Evolutionary conservation across 1,284 basidiomycete species (phyloP).

Genomic region (Ceratobasidium sp.): DNA sequence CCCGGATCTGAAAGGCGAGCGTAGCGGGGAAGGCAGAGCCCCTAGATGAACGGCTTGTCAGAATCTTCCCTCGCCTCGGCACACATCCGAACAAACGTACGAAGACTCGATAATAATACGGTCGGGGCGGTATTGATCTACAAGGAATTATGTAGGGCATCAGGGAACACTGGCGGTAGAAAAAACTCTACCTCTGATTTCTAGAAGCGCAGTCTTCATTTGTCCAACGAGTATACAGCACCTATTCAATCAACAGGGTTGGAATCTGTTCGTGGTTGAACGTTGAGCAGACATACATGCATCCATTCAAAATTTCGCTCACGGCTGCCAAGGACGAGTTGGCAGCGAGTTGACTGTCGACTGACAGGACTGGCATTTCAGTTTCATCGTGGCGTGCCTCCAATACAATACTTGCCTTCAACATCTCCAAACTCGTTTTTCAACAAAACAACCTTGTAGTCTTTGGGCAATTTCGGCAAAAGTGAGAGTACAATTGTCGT

Average conservation of each 20-base stretch:
- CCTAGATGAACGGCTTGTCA: constrained; percentile 56
- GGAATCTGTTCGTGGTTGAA: neutral
- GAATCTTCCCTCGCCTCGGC: constrained; percentile 16
- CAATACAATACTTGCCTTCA: constrained; percentile 64
- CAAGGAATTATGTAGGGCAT: neutral
- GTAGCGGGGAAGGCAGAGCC: constrained; percentile 92
- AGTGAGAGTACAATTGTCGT: constrained; percentile 81
- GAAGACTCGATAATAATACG: constrained; percentile 94
- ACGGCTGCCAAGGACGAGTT: constrained; percentile 86
- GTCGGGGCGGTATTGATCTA: constrained; percentile 85
- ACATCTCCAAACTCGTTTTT: constrained; percentile 92
- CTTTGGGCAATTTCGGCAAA: constrained; percentile 79
- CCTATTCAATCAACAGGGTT: constrained; percentile 59
- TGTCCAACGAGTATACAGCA: constrained; percentile 93
- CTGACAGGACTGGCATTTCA: constrained; percentile 60
- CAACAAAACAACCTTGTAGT: constrained; percentile 86
- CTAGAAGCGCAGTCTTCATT: constrained; percentile 87
- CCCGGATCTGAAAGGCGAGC: constrained; percentile 89
- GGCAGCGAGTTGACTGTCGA: constrained; percentile 87
- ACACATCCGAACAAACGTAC: constrained; percentile 61
- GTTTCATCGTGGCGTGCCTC: constrained; percentile 23
- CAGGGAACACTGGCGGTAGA: neutral
- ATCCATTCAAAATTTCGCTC: constrained; percentile 92
- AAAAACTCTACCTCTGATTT: constrained; percentile 74
- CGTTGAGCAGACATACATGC: constrained; percentile 70